phyloP scores from a whole-genome alignment of 2,329 filamentous ascomycete genomes.

The Fusarium chaquense region DNA sequence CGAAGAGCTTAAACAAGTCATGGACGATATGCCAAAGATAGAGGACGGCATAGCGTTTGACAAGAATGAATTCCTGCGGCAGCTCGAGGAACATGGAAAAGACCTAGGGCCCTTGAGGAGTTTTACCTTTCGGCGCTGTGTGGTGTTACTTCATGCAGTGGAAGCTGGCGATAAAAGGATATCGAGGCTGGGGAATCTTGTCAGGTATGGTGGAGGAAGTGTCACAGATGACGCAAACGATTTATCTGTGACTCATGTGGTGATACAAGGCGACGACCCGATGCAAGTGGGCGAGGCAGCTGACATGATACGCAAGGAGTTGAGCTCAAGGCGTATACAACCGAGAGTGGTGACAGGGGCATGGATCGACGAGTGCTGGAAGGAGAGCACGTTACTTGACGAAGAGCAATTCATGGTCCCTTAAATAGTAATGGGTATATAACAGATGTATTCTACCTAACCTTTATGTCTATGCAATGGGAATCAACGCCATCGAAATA shows the following conservation, averaged over 20 bases:
- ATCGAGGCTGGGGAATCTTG: conserved; percentile 64
- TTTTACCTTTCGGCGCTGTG: conserved; percentile 64
- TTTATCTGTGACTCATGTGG: conserved; percentile 76
- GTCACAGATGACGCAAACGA: conserved; percentile 65
- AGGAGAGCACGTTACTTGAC: conserved; percentile 80
- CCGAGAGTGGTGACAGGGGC: conserved; percentile 75
- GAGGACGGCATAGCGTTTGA: conserved; percentile 58
- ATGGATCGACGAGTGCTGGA: conserved; percentile 88
- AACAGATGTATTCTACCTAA: conserved; percentile 38
- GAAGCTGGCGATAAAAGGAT: conserved; percentile 51
- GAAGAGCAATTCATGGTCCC: conserved; percentile 72
- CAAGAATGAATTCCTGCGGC: conserved; percentile 60
- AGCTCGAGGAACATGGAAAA: conserved; percentile 68
- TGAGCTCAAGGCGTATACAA: conserved; percentile 62
- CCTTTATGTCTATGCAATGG: conserved; percentile 33
- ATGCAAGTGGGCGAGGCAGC: conserved; percentile 54
- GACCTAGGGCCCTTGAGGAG: conserved; percentile 62
- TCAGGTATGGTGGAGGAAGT: conserved; percentile 77
- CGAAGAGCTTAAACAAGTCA: conserved; percentile 69
- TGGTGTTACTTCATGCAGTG: conserved; percentile 56
- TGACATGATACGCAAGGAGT: conserved; percentile 58
- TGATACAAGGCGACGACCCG: conserved; percentile 62
- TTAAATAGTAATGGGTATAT: conserved; percentile 34
- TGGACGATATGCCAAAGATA: conserved; percentile 65
- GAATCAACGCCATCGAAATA: conserved; percentile 11